Base-by-base conservation (phyloP, 257 asterid species). In the Solanum corneliomulleri region DNA sequence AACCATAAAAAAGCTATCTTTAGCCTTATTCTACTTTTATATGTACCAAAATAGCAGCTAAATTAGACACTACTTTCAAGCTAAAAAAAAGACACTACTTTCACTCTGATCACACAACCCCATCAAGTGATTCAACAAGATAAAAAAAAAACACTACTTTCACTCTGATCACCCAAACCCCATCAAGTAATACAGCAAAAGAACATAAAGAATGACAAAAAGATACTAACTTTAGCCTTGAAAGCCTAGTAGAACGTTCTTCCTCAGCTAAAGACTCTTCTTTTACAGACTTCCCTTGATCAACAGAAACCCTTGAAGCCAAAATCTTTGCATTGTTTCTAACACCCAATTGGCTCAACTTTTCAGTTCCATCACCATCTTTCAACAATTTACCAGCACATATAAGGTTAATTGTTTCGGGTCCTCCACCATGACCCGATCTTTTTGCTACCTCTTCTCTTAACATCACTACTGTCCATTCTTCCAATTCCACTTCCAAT, bases 181-280 rank as follows among this genome's bases (percentile, higher is more conserved):
- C 56, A 39, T 62, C 42, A 42, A 66, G 82, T 62, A 4, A 35
- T 39, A 4, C 39, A 60, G 37, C 4, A 20, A 72, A 72, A 72
- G 5, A 35, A 75, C 39, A 33, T 31, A 14, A 70, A 49, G 9
- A 45, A 23, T 14, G 64, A 80, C 37, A 70, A 85, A 78, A 62
- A 84, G 6, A 23, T 39, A 91, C 95, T 82, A 83, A 97, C 99
- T 93, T 95, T 71, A 97, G 89, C 88, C 98, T 92, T 9, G 95
- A 89, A 72, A 97, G 94, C 89, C 88, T 93, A 20, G 88, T 93
- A 27, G 90, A 68, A 29, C 98, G 98, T 94, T 97, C 99, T 88
- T 97, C 99, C 89, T 94, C 99, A 13, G 96, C 98, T 93, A 96
- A 80, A 41, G 95, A 94, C 70, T 93, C 97, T 2, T 94, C 95